These are phyloP conservation scores for Daldinia loculata DNA, from an alignment of 495 filamentous ascomycete species.

Conservation along the genomic window DNA sequence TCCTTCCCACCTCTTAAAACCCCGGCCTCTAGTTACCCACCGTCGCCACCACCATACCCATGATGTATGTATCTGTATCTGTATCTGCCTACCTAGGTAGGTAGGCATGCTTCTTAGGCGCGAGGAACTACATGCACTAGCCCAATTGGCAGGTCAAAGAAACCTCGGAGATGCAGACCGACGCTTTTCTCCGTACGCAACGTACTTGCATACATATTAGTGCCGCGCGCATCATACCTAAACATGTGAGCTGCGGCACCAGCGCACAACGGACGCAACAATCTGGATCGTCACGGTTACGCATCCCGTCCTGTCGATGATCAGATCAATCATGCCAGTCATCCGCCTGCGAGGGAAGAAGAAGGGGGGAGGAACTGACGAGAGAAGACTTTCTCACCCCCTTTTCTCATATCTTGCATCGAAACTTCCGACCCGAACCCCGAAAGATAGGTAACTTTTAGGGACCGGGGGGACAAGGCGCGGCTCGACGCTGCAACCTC, in stretches of 20 bases:
- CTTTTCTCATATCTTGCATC: slow-evolving; percentile 20
- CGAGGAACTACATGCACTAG: slow-evolving; percentile 24
- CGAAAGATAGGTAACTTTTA: slow-evolving; percentile 22
- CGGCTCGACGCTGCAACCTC: slow-evolving; percentile 32
- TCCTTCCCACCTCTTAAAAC: slow-evolving; percentile 14
- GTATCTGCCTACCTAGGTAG: not conserved
- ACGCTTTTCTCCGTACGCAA: slow-evolving; percentile 31
- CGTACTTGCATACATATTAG: slow-evolving; percentile 17
- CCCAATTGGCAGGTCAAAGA: slow-evolving; percentile 31
- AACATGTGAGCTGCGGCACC: slow-evolving; percentile 35
- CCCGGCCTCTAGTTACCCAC: slow-evolving; percentile 27
- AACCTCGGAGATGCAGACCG: slow-evolving; percentile 36
- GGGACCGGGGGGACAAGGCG: slow-evolving; percentile 8
- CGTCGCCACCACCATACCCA: slow-evolving; percentile 8
- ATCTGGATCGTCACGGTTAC: slow-evolving; percentile 40
- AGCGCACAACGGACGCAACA: slow-evolving; percentile 24
- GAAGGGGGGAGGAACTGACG: not conserved
- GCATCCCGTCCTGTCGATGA: slow-evolving; percentile 22
- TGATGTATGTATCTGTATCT: slow-evolving; percentile 13
- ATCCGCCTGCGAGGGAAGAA: slow-evolving; percentile 27
- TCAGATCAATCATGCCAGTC: slow-evolving; percentile 31
- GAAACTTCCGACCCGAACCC: slow-evolving; percentile 19
- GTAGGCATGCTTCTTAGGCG: not conserved
- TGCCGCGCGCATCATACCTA: slow-evolving; percentile 37
- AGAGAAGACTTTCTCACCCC: not conserved